A percentile compares a stretch with the other conserved stretches of the same genome.
Conservation (phyloP, 2,329 filamentous ascomycete genomes). For the Nannizziopsis arthrosporioides region DNA sequence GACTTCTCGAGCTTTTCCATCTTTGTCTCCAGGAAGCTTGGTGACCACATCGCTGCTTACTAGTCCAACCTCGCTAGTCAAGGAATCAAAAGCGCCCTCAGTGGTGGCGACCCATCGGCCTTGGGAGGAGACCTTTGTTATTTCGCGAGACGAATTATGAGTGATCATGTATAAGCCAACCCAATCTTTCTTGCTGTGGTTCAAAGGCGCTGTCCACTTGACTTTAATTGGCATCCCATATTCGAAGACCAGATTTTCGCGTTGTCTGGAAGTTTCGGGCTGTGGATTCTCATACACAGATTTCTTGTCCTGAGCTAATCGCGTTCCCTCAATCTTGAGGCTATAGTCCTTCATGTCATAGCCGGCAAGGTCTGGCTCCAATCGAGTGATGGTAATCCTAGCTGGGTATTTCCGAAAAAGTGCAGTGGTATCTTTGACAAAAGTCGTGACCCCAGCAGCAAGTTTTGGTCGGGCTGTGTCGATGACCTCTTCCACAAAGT, state of each 20-base stretch:
- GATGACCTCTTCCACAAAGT: conserved; percentile 83
- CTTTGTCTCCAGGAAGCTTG: conserved; percentile 32
- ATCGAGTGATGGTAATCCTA: conserved; percentile 67
- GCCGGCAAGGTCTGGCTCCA: conserved; percentile 69
- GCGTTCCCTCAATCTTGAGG: conserved; percentile 58
- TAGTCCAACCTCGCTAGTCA: conserved; percentile 64
- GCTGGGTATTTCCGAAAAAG: conserved; percentile 84
- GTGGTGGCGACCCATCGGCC: conserved; percentile 83
- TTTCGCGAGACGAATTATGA: conserved; percentile 76
- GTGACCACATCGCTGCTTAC: conserved; percentile 54
- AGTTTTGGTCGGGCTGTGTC: conserved; percentile 77
- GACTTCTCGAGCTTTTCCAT: conserved; percentile 44
- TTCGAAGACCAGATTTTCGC: conserved; percentile 67
- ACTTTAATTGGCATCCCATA: conserved; percentile 86
- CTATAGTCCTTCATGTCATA: conserved; percentile 70
- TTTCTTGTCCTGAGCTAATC: conserved; percentile 47
- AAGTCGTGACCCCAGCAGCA: conserved; percentile 70
- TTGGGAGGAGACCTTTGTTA: conserved; percentile 71
- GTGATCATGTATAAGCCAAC: conserved; percentile 92
- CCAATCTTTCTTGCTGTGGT: conserved; percentile 88
- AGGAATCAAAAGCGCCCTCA: conserved; percentile 61
- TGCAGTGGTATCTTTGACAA: conserved; percentile 76
- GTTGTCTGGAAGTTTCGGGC: conserved; percentile 43
- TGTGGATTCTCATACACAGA: conserved; percentile 57
- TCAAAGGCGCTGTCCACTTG: conserved; percentile 76